A percentile compares a stretch with the other conserved stretches of the same genome.
Evolutionary conservation across 129 eudicot species (phyloP).

Genomic region (Escallonia herrerae): DNA sequence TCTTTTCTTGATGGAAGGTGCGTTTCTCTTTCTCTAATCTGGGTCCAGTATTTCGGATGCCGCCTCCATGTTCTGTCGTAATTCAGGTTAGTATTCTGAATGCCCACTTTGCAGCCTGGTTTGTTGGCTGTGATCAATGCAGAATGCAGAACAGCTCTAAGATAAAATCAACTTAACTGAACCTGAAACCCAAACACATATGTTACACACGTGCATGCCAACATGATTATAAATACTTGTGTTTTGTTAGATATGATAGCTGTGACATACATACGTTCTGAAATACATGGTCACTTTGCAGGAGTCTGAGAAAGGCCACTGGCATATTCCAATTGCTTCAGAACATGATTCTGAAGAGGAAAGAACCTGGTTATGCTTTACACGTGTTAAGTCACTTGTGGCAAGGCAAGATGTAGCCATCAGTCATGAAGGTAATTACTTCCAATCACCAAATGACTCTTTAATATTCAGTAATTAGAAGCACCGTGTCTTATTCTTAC

Average conservation of each 20-base stretch:
- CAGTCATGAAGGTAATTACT: slow-evolving; percentile 30
- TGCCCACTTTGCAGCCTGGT: background rate
- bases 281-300: slow-evolving; percentile 16
- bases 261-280: background rate
- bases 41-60: slow-evolving; percentile 76
- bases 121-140: slow-evolving; percentile 1
- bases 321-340: slow-evolving; percentile 84
- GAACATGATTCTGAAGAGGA: slow-evolving; percentile 60
- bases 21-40: slow-evolving; percentile 49
- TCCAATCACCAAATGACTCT: background rate
- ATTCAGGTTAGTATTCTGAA: slow-evolving; percentile 60
- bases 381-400: slow-evolving; percentile 36
- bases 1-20: slow-evolving; percentile 47
- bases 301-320: slow-evolving; percentile 80
- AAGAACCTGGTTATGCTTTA: slow-evolving; percentile 67
- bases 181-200: background rate
- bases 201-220: background rate
- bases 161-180: slow-evolving; percentile 1
- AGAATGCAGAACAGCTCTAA: background rate
- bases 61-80: slow-evolving; percentile 92
- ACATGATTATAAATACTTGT: background rate
- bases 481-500: too few species aligned
- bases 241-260: background rate
- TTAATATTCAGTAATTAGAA: too few species aligned
- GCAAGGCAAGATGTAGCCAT: slow-evolving; percentile 18